Base-by-base conservation (phyloP, 2,329 filamentous ascomycete genomes). In the Basipetospora chlamydospora region DNA sequence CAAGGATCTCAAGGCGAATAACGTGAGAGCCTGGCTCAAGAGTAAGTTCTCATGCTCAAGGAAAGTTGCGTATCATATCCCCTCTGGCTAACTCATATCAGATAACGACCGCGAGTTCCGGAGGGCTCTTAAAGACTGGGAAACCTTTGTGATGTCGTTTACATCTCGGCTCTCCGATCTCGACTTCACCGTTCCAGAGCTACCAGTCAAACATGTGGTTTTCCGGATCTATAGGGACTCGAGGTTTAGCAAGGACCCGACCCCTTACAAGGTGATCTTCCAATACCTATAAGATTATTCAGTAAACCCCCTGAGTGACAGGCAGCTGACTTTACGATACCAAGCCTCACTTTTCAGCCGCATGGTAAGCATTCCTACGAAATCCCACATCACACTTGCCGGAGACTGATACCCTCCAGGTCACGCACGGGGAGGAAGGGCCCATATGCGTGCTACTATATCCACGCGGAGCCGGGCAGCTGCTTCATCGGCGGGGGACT, bases 171-270 rank as follows among this genome's bases (percentile, higher is more conserved):
- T 94, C 37, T 70, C 71, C 15, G 73, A 78, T 40, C 66, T 69
- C 26, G 87, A 95, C 52, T 73, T 80, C 38, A 92, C 85, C 1
- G 73, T 94, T 28, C 87, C 87, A 1, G 85, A 94, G 47, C 61
- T 94, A 16, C 87, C 87, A 2, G 64, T 79, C 37, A 90, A 92
- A 55, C 86, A 94, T 51, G 63, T 93, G 46, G 75, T 85, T 33
- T 93, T 88, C 53, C 77, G 86, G 42, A 90, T 94, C 41, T 85
- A 93, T 56, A 69, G 86, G 47, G 86, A 94, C 48, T 70, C 90
- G 29, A 74, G 86, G 38, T 94, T 93, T 58, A 81, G 70, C 49
- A 80, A 83, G 46, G 78, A 93, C 49, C 80, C 73, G 15, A 90
- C 84, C 3, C 86, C 87, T 0, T 94, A 93, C 63, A 93, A 92